Base-by-base conservation (phyloP, 805 yeast species). In the Grigorovia transvaalensis region DNA sequence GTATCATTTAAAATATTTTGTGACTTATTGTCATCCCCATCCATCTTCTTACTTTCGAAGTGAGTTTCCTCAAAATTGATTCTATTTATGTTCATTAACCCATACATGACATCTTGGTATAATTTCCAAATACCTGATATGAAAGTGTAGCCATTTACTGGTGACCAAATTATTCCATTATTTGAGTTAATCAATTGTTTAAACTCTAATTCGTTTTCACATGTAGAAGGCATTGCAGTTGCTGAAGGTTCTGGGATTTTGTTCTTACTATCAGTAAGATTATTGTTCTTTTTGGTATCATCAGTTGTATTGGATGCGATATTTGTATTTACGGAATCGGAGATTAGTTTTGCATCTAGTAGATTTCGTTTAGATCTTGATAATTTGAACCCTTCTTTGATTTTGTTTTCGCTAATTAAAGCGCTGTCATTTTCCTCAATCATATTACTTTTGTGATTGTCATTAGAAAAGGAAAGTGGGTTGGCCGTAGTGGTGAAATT, bases 151-250 rank as follows among this genome's bases (percentile, higher is more conserved):
- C 95, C 95, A 5, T 91, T 81, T 56, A 75, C 77, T 61, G 83
- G 83, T 64, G 86, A 93, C 96, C 96, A 88, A 56, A 88, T 82
- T 52, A 88, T 78, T 79, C 88, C 79, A 58, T 85, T 84, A 52
- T 75, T 79, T 57, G 65, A 60, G 46, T 64, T 64, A 47, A 64
- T 58, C 30, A 60, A 55, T 6, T 17, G 46, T n/a, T 20, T 29
- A 9, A n/a, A 13, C 12, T 15, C 42, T 19, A 23, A 46, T 23
- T 23, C 27, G 44, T 4, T 29, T 33, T 33, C 15, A 2, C 38
- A 2, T 33, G 38, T 33, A 3, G 38, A 33, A 33, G 38, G 8
- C 11, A 33, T 9, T 33, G 38, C 3, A 5, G 38, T 5, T 33
- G 38, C 11, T 33, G 38, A 33, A 33, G 4, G 38, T 11, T 11